Conservation (phyloP, 2,329 filamentous ascomycete genomes). For the Colletotrichum gloeosporioides region DNA sequence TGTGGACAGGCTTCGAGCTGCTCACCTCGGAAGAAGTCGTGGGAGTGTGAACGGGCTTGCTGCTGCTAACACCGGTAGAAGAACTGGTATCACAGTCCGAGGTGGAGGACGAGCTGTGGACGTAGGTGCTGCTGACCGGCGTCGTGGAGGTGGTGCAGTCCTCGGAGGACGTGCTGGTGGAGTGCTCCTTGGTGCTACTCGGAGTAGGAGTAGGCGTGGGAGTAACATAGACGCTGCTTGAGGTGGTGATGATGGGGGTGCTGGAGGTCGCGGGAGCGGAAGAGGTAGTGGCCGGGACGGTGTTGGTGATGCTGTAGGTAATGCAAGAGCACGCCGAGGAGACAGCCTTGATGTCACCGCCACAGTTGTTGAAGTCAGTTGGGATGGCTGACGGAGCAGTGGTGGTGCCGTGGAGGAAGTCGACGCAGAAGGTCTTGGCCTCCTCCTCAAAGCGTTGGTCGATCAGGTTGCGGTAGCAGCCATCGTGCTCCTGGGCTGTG, state of each 20-base stretch:
- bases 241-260: not conserved
- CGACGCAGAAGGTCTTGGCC: conserved; percentile 36
- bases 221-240: not conserved
- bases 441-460: conserved; percentile 34
- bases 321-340: conserved; percentile 44
- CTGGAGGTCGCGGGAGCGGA: not conserved
- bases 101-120: not conserved
- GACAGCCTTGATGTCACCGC: conserved; percentile 19
- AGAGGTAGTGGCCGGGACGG: not conserved
- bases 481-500: conserved; percentile 27
- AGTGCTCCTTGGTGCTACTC: not conserved
- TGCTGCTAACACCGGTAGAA: not conserved
- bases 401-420: conserved; percentile 33
- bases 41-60: not conserved
- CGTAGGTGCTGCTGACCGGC: not conserved
- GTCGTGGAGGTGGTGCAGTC: not conserved
- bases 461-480: conserved; percentile 41
- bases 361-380: conserved; percentile 35
- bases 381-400: conserved; percentile 33
- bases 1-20: not conserved
- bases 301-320: conserved; percentile 29
- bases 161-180: not conserved
- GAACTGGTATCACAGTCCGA: not conserved
- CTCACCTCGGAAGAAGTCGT: not conserved
- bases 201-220: not conserved